A percentile compares a stretch with the other conserved stretches of the same genome.
Evolutionary conservation across 768 basidiomycete genomes (phyloP).

Genomic region (Trametes punicea): DNA sequence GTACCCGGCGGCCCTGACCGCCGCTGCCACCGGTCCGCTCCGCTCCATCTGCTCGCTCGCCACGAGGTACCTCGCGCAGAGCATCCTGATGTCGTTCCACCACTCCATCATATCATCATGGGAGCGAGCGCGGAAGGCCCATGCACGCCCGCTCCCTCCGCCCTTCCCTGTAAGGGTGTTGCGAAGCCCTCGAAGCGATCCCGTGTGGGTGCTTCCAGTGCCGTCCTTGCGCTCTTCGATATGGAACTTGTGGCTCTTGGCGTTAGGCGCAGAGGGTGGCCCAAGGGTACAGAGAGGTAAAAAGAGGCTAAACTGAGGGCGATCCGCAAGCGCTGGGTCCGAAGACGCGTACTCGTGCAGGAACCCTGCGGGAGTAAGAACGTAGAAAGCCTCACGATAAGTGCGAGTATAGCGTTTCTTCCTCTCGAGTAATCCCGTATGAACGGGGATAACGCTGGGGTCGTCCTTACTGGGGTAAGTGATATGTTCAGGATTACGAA

Average conservation of each 20-base stretch:
- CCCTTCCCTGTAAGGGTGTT: constrained; percentile 32
- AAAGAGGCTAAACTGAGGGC: constrained; percentile 83
- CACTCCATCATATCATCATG: constrained; percentile 99
- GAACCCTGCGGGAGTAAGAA: constrained; percentile 94
- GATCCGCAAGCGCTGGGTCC: constrained; percentile 58
- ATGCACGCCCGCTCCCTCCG: constrained; percentile 55
- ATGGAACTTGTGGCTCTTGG: constrained; percentile 91
- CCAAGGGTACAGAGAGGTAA: constrained; percentile 94
- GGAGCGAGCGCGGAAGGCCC: constrained; percentile 85
- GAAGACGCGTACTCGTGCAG: constrained; percentile 86
- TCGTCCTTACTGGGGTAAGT: constrained; percentile 91
- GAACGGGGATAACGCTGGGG: constrained; percentile 78
- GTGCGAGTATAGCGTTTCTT: constrained; percentile 92
- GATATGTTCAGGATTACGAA: constrained; percentile 74
- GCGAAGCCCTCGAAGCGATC: constrained; percentile 41
- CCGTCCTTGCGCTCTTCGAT: constrained; percentile 91
- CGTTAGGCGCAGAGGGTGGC: constrained; percentile 68
- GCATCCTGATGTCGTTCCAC: constrained; percentile 97
- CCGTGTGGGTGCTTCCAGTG: constrained; percentile 58
- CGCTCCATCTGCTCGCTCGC: constrained; percentile 93
- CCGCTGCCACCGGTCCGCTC: constrained; percentile 87
- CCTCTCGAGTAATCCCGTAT: constrained; percentile 87
- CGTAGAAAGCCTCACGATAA: constrained; percentile 84
- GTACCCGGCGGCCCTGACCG: constrained; percentile 87
- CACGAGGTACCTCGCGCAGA: constrained; percentile 90